Conservation (phyloP, 768 basidiomycete species). For the Cystobasidiopsis lactophilus region DNA sequence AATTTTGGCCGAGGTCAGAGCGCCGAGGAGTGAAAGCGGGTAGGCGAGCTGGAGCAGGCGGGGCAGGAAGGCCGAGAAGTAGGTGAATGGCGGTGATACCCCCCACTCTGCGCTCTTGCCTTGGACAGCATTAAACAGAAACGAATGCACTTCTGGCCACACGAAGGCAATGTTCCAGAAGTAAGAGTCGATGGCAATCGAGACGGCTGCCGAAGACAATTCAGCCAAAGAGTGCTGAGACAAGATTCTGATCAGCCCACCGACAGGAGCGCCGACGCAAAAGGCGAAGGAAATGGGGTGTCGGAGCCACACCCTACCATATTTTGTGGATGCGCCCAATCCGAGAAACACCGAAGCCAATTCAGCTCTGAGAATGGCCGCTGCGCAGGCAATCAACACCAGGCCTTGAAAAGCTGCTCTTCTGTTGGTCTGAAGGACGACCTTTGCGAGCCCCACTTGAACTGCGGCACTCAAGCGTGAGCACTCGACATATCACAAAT, state of each 20-base stretch:
- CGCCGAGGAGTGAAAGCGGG: slow-evolving; percentile 40
- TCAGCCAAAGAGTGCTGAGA: not conserved
- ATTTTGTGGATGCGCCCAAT: too few relatives aligned
- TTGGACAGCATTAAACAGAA: slow-evolving; percentile 67
- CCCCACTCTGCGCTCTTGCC: slow-evolving; percentile 87
- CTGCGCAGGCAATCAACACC: slow-evolving; percentile 40
- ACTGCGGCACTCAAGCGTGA: slow-evolving; percentile 7
- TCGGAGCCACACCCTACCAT: too few relatives aligned
- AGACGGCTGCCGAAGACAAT: slow-evolving; percentile 30
- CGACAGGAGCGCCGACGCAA: slow-evolving; percentile 4
- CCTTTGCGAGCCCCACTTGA: slow-evolving; percentile 12
- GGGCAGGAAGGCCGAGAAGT: slow-evolving; percentile 47
- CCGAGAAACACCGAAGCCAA: slow-evolving; percentile 44
- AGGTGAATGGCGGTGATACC: slow-evolving; percentile 51
- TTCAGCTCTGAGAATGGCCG: slow-evolving; percentile 61
- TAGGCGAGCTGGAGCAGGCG: slow-evolving; percentile 48
- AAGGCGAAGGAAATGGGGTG: too few relatives aligned
- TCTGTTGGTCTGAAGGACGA: slow-evolving; percentile 27
- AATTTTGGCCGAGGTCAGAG: slow-evolving; percentile 31
- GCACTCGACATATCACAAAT: slow-evolving; percentile 8
- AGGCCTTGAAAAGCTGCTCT: too few relatives aligned
- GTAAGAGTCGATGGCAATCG: slow-evolving; percentile 52
- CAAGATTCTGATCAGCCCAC: slow-evolving; percentile 33
- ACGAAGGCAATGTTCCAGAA: slow-evolving; percentile 45
- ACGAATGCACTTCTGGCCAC: slow-evolving; percentile 64